Conservation (phyloP, 2,329 filamentous ascomycete genomes). For the Anthostomella pinea region DNA sequence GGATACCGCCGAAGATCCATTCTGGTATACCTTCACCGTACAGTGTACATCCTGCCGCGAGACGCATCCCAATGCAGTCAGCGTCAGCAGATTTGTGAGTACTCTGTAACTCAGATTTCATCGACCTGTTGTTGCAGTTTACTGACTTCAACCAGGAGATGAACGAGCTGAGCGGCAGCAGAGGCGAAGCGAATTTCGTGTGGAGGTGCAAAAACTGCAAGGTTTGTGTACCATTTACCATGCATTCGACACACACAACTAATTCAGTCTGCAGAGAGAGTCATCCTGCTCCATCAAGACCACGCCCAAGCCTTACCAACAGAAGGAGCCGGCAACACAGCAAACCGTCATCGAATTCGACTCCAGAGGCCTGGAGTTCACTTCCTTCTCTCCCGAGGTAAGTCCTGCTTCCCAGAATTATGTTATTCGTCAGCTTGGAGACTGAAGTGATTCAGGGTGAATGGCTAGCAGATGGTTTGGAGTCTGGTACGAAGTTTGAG, state of each 20-base stretch:
- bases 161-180: conserved; percentile 88
- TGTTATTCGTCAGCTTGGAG: conserved; percentile 1
- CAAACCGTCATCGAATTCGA: conserved; percentile 88
- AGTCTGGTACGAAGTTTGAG: conserved; percentile 78
- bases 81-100: conserved; percentile 82
- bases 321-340: conserved; percentile 67
- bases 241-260: too few species aligned
- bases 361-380: conserved; percentile 90
- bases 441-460: conserved; percentile 62
- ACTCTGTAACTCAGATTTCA: conserved; percentile 13
- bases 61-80: conserved; percentile 80
- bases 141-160: conserved; percentile 59
- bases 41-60: conserved; percentile 98
- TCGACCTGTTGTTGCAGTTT: neutral
- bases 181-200: conserved; percentile 98
- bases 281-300: conserved; percentile 82
- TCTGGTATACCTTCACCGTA: conserved; percentile 97
- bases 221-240: conserved; percentile 57
- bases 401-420: conserved; percentile 7
- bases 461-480: conserved; percentile 79
- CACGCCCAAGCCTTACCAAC: conserved; percentile 68
- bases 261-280: too few species aligned
- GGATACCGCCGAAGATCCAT: conserved; percentile 77
- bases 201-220: conserved; percentile 99
- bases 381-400: conserved; percentile 87